Evolutionary conservation across 2,329 filamentous ascomycete genomes (phyloP).

Genomic region (Grosmannia huntii): DNA sequence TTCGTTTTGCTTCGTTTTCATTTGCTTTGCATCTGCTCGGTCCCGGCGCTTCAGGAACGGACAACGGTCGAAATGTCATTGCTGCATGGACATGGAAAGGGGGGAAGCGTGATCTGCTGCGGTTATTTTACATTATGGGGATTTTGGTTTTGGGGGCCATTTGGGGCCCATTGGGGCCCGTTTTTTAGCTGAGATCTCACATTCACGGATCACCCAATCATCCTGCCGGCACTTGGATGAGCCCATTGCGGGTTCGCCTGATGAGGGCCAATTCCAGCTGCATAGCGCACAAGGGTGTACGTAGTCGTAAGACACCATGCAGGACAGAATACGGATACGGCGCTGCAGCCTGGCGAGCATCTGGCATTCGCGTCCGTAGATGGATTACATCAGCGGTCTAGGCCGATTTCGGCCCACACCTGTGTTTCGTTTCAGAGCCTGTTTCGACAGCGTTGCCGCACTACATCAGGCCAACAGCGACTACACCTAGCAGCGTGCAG

Average conservation of each 20-base stretch:
- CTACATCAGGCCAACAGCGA: too few species aligned
- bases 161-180: background rate
- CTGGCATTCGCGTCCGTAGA: too few species aligned
- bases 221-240: background rate
- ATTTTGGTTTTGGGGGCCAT: background rate
- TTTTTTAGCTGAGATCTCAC: background rate
- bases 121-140: background rate
- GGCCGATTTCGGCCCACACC: too few species aligned
- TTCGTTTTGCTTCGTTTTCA: background rate
- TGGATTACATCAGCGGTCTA: too few species aligned
- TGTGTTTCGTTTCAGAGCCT: too few species aligned
- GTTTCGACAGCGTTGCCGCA: too few species aligned
- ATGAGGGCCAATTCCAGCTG: background rate
- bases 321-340: too few species aligned
- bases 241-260: background rate
- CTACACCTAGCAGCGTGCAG: too few species aligned
- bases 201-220: background rate
- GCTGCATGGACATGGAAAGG: background rate
- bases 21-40: background rate
- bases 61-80: background rate
- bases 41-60: background rate
- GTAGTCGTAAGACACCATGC: too few species aligned
- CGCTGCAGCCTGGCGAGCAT: too few species aligned
- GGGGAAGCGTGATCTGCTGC: background rate
- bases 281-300: background rate